Percentiles rank a stretch among this genome's conserved stretches.
phyloP scores from a whole-genome alignment of 345 rosid genomes.

The Bruguiera gymnorhiza region DNA sequence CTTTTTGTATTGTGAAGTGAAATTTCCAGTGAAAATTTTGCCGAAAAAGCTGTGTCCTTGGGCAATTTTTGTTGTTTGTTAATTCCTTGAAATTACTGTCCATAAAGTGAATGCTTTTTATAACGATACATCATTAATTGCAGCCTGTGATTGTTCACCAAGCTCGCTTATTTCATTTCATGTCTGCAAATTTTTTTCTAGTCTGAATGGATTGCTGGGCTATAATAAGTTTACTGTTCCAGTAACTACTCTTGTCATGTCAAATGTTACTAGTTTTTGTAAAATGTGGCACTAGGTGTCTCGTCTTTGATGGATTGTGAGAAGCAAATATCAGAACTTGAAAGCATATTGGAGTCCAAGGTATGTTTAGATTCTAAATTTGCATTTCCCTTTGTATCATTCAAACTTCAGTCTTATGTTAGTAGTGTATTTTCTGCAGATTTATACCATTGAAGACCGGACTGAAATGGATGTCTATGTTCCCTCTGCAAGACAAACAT shows the following conservation, averaged over 20 bases:
- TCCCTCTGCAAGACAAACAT: constrained; percentile 50
- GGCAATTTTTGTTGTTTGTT: background rate
- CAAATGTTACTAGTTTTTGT: constrained; percentile 6
- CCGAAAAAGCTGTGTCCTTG: background rate
- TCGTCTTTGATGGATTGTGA: constrained; percentile 48
- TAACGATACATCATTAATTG: background rate
- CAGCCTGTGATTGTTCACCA: background rate
- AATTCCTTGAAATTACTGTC: background rate
- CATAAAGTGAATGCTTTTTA: background rate
- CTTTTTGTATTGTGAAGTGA: background rate
- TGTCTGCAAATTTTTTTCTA: background rate
- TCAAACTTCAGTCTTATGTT: background rate
- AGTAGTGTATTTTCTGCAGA: constrained; percentile 34
- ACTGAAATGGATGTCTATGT: constrained; percentile 46
- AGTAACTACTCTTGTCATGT: background rate
- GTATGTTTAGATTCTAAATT: constrained; percentile 29
- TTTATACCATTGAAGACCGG: constrained; percentile 54
- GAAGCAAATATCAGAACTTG: constrained; percentile 63
- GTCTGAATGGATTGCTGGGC: background rate
- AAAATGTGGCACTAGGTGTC: constrained; percentile 35
- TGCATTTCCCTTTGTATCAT: constrained; percentile 2
- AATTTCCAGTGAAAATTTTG: background rate
- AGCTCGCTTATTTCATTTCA: constrained; percentile 2
- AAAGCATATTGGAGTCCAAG: constrained; percentile 72
- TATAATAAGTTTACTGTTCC: background rate